These are phyloP conservation scores for Globisporangium recalcitrans DNA, from an alignment of 352 stramenopile species.

Conservation along the genomic window DNA sequence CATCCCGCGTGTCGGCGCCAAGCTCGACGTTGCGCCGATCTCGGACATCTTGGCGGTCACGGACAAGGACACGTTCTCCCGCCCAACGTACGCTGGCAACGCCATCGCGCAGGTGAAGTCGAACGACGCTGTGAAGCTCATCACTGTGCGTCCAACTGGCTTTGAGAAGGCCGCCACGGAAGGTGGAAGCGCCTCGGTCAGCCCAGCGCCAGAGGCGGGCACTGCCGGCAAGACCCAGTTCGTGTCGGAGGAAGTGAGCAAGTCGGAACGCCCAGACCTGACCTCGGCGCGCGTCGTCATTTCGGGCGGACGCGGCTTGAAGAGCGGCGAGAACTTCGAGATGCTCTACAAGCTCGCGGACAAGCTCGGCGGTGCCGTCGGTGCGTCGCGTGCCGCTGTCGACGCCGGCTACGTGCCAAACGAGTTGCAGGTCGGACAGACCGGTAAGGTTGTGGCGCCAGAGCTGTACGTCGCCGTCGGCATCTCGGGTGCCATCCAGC, in stretches of 20 bases:
- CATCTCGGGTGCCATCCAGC: constrained; percentile 99
- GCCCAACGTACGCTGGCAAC: constrained; percentile 83
- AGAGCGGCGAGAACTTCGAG: constrained; percentile 97
- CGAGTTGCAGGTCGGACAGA: constrained; percentile 99
- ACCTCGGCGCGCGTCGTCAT: constrained; percentile 93
- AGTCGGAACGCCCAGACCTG: constrained; percentile 95
- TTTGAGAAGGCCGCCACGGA: constrained; percentile 95
- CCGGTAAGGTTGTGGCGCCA: constrained; percentile 97
- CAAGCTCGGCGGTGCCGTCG: constrained; percentile 96
- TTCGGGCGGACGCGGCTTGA: constrained; percentile 94
- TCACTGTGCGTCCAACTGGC: constrained; percentile 94
- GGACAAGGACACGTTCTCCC: constrained; percentile 94
- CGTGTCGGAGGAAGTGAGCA: constrained; percentile 91
- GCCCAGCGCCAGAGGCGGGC: constrained; percentile 48
- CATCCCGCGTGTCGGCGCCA: constrained; percentile 91
- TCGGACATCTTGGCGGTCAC: constrained; percentile 93
- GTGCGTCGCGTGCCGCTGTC: constrained; percentile 95
- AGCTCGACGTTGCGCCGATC: constrained; percentile 93
- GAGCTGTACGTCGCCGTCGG: constrained; percentile 96
- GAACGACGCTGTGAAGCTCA: constrained; percentile 89
- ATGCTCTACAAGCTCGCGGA: constrained; percentile 97
- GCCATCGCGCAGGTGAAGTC: constrained; percentile 88
- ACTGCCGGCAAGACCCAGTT: constrained; percentile 82
- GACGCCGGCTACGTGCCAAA: constrained; percentile 98
- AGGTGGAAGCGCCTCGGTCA: constrained; percentile 69